Base-by-base conservation (phyloP, 768 basidiomycete species). In the Terana coerulea region DNA sequence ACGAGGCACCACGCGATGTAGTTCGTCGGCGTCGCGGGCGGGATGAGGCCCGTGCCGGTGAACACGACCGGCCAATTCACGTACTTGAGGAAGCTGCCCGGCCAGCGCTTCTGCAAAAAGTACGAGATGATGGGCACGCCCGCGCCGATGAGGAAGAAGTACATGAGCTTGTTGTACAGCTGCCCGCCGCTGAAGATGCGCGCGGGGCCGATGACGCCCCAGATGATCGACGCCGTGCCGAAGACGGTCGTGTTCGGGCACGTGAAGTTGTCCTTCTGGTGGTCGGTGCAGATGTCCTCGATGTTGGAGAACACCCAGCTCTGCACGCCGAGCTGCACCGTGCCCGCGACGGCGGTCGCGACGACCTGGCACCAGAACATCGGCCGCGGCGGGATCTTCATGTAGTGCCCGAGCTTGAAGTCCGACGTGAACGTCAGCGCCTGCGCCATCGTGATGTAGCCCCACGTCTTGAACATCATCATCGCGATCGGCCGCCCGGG, bases 391-490 rank as follows among this genome's bases (percentile, higher is more conserved):
- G 84, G 81, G 28, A 87, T 73, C 70, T 83, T 78, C 76, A 83
- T 84, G 72, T 74, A 86, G 68, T 88, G 84, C 39, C 87, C 86
- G 17, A 88, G 75, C 67, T 88, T 89, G 65, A 88, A 83, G 64
- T 88, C 87, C 43, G 78, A 76, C 14, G 84, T 78, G 62, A 88
- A 87, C 53, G 78, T 77, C 66, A 87, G 75, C 2, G 82, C 85
- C 43, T 77, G 80, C 34, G 72, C 67, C 80, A 84, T 79, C 5
- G 82, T 80, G 39, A 83, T 77, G 61, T 85, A 86, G 7, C 80
- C 83, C 69, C 77, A 86, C 3, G 77, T 84, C 78, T 82, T 84
- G 73, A 83, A 86, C 77, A 87, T 79, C 84, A 88, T 85, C 79
- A 86, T 81, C 1, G 86, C 86, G 52, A 87, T 76, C 4, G 88